Conservation (phyloP, 331 rosid species). For the Pyrus hybrid region DNA sequence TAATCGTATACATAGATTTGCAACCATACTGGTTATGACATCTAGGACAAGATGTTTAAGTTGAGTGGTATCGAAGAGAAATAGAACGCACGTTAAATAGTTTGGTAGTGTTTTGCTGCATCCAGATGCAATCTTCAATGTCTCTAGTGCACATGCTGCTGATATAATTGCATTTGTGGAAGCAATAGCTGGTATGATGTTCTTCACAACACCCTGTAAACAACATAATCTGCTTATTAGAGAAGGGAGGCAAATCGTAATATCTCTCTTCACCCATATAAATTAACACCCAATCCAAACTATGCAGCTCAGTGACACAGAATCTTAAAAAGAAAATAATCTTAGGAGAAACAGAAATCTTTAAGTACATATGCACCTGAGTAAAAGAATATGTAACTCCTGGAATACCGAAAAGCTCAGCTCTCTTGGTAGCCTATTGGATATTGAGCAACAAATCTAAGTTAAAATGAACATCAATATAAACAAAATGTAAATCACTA, state of each 20-base stretch:
- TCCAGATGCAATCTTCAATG: constrained; percentile 84
- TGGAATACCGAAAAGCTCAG: constrained; percentile 94
- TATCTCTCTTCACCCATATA: neutral
- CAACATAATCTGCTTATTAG: constrained; percentile 14
- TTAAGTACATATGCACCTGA: constrained; percentile 44
- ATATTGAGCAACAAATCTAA: neutral
- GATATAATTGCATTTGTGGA: constrained; percentile 99
- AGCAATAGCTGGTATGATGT: constrained; percentile 96
- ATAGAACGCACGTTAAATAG: constrained; percentile 58
- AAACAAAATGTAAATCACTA: neutral
- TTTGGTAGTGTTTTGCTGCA: constrained; percentile 96
- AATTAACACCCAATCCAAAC: constrained; percentile 1
- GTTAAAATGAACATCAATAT: neutral
- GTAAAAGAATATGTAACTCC: constrained; percentile 91
- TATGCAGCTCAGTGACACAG: neutral
- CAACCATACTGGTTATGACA: neutral
- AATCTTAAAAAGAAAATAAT: neutral
- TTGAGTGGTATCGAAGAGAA: neutral
- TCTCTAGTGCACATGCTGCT: constrained; percentile 90
- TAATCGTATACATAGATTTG: neutral
- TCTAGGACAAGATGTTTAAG: neutral
- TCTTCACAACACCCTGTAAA: constrained; percentile 94
- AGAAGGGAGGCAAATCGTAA: neutral
- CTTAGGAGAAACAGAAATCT: neutral
- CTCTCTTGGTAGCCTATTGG: constrained; percentile 80